Conservation (phyloP, 768 basidiomycete genomes). For the Botryobasidium botryosum region DNA sequence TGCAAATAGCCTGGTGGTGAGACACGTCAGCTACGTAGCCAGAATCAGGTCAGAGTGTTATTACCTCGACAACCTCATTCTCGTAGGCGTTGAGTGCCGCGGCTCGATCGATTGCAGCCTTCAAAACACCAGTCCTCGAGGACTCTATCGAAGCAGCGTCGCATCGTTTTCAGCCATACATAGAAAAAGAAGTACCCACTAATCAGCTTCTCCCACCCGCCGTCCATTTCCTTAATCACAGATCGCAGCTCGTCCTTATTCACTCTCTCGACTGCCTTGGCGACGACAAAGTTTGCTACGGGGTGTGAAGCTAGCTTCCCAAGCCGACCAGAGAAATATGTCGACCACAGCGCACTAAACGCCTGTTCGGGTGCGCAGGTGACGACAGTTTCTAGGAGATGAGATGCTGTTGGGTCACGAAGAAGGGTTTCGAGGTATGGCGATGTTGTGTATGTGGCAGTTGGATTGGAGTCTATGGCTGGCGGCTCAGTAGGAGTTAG, state of each 20-base stretch:
- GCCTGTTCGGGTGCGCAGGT: conserved; percentile 38
- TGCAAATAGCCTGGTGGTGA: conserved; percentile 34
- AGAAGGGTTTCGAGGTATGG: conserved; percentile 72
- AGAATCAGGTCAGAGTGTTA: not conserved
- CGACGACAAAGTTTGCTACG: conserved; percentile 86
- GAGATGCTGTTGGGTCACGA: conserved; percentile 75
- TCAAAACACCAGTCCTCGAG: conserved; percentile 51
- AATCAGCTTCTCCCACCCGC: conserved; percentile 42
- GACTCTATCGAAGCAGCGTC: not conserved
- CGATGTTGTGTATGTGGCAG: conserved; percentile 26
- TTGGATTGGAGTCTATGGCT: conserved; percentile 9
- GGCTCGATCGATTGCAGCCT: conserved; percentile 56
- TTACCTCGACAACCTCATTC: conserved; percentile 39
- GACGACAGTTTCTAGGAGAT: conserved; percentile 72
- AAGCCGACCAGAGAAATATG: conserved; percentile 60
- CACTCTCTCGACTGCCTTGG: conserved; percentile 53
- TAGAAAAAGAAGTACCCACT: conserved; percentile 31
- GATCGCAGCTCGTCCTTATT: conserved; percentile 36
- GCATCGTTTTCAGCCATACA: not conserved
- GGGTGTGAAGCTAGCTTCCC: conserved; percentile 65
- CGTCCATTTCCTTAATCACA: conserved; percentile 42
- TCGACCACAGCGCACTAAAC: conserved; percentile 54
- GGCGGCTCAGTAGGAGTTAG: not conserved
- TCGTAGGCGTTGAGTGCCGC: conserved; percentile 31
- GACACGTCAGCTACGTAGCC: not conserved